Conservation (phyloP, 1,284 basidiomycete species). For the Sporisorium scitamineum region DNA sequence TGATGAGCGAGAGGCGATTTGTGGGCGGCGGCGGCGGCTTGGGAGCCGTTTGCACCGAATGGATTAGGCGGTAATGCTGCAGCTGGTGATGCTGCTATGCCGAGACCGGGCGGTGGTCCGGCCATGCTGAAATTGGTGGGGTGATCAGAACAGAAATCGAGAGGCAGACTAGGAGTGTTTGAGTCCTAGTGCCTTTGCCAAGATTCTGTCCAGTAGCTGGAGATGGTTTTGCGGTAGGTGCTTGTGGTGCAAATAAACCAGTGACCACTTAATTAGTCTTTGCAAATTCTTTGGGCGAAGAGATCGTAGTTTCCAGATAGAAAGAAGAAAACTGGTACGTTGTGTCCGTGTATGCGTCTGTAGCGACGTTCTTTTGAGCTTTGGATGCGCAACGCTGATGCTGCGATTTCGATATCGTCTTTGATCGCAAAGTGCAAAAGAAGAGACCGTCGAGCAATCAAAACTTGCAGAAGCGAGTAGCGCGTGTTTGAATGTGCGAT, state of each 20-base stretch:
- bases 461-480: neutral
- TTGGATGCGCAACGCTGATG: neutral
- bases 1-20: conserved; percentile 22
- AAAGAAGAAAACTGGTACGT: too few relatives aligned
- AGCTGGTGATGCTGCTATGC: conserved; percentile 42
- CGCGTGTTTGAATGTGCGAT: neutral
- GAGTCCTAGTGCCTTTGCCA: conserved; percentile 26
- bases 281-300: neutral
- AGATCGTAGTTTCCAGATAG: neutral
- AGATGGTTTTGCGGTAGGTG: conserved; percentile 2
- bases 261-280: neutral
- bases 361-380: neutral
- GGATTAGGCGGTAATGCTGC: conserved; percentile 50
- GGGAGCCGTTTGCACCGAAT: conserved; percentile 34
- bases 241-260: neutral
- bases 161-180: conserved; percentile 24
- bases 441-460: neutral
- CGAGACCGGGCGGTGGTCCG: conserved; percentile 52
- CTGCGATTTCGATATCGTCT: neutral
- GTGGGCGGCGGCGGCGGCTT: conserved; percentile 11
- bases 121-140: conserved; percentile 21
- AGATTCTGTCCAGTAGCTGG: conserved; percentile 7
- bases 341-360: neutral
- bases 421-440: neutral
- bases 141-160: conserved; percentile 9